Evolutionary conservation across 2,329 filamentous ascomycete genomes (phyloP).

Genomic region (Aspergillus sp.): DNA sequence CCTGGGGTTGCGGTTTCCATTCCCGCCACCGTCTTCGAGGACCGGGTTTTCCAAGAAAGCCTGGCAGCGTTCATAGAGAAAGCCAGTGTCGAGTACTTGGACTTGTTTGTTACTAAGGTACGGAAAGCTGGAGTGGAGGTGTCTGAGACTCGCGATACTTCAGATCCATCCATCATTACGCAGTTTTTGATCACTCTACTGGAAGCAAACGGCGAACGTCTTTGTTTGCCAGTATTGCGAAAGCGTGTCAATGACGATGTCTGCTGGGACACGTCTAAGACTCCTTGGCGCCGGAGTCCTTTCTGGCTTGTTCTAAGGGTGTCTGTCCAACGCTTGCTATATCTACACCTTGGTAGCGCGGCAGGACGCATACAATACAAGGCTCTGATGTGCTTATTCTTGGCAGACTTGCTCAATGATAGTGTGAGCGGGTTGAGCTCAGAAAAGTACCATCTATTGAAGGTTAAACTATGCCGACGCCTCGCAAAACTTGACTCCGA

Average conservation of each 20-base stretch:
- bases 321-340: constrained; percentile 54
- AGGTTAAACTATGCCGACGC: constrained; percentile 56
- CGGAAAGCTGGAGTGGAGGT: constrained; percentile 52
- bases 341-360: constrained; percentile 38
- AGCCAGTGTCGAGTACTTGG: constrained; percentile 54
- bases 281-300: constrained; percentile 63
- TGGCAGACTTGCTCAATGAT: constrained; percentile 51
- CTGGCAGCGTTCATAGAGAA: constrained; percentile 57
- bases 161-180: constrained; percentile 57
- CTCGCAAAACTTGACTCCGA: constrained; percentile 58
- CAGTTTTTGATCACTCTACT: constrained; percentile 62
- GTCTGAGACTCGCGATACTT: constrained; percentile 59
- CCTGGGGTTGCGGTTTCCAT: constrained; percentile 55
- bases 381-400: constrained; percentile 51
- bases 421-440: constrained; percentile 25
- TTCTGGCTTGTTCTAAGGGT: constrained; percentile 65
- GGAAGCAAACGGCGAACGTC: constrained; percentile 50
- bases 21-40: constrained; percentile 38
- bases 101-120: constrained; percentile 52
- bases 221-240: constrained; percentile 40
- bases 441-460: constrained; percentile 44
- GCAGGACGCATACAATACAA: constrained; percentile 57
- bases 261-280: constrained; percentile 45
- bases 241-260: constrained; percentile 68
- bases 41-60: constrained; percentile 47